Conservation (phyloP, 257 asterid species). For the Voacanga thouarsii region DNA sequence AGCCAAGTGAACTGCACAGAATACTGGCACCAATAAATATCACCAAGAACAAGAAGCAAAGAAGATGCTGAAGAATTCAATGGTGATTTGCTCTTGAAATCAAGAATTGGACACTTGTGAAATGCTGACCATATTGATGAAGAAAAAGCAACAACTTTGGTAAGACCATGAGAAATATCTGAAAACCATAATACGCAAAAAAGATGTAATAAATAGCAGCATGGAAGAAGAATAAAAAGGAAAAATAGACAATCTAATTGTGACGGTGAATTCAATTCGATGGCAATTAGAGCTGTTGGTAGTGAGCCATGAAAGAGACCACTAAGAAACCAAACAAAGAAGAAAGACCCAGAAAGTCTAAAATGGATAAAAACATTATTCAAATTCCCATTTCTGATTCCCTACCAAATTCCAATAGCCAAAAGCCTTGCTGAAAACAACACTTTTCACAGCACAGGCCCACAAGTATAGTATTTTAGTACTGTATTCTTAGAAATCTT, state of each 20-base stretch:
- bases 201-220: conserved; percentile 33
- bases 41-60: conserved; percentile 28
- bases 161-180: conserved; percentile 60
- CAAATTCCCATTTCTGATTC: conserved; percentile 40
- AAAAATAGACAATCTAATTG: conserved; percentile 26
- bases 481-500: not conserved
- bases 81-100: conserved; percentile 34
- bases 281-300: conserved; percentile 32
- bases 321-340: conserved; percentile 45
- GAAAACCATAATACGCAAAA: conserved; percentile 45
- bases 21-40: conserved; percentile 25
- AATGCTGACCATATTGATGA: conserved; percentile 41
- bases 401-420: conserved; percentile 43
- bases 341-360: conserved; percentile 36
- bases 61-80: conserved; percentile 30
- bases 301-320: conserved; percentile 38
- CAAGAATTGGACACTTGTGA: conserved; percentile 36
- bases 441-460: conserved; percentile 50
- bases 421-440: conserved; percentile 39
- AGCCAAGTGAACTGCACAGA: conserved; percentile 21
- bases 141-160: conserved; percentile 33
- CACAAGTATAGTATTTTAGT: conserved; percentile 18
- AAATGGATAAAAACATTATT: conserved; percentile 35
- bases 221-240: conserved; percentile 19
- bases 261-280: conserved; percentile 35